phyloP scores from a whole-genome alignment of 805 yeast species.

The Barnettozyma californica region DNA sequence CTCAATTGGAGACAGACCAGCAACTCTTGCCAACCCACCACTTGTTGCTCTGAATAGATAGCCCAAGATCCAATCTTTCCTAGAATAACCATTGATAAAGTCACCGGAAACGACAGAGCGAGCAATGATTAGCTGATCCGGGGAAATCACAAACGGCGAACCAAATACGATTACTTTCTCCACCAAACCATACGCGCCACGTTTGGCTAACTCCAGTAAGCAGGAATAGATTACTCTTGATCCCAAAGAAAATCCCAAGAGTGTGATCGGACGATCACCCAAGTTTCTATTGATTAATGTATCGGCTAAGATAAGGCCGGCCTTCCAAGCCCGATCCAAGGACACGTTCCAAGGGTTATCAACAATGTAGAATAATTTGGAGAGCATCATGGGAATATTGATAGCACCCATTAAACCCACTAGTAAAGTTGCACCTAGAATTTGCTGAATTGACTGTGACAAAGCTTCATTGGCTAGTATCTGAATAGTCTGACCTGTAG shows the following conservation, averaged over 20 bases:
- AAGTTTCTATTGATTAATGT: slow-evolving; percentile 80
- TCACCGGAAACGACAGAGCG: slow-evolving; percentile 85
- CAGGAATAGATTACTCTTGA: slow-evolving; percentile 91
- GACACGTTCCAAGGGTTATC: slow-evolving; percentile 99
- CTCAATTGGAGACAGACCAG: slow-evolving; percentile 79
- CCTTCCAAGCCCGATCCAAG: slow-evolving; percentile 94
- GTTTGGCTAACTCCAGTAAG: slow-evolving; percentile 73
- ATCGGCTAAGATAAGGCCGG: slow-evolving; percentile 88
- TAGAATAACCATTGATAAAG: slow-evolving; percentile 85
- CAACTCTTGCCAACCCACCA: slow-evolving; percentile 88
- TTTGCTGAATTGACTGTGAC: slow-evolving; percentile 90
- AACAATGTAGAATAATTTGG: slow-evolving; percentile 81
- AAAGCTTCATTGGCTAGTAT: slow-evolving; percentile 92
- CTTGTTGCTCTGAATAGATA: slow-evolving; percentile 92
- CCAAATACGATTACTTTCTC: slow-evolving; percentile 89
- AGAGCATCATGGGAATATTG: slow-evolving; percentile 86
- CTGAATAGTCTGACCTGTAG: slow-evolving; percentile 93
- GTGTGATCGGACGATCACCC: slow-evolving; percentile 87
- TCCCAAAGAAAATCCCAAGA: slow-evolving; percentile 92
- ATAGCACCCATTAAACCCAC: slow-evolving; percentile 89
- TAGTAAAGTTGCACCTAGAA: slow-evolving; percentile 84
- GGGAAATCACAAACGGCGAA: slow-evolving; percentile 75
- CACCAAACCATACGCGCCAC: slow-evolving; percentile 81
- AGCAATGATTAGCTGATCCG: slow-evolving; percentile 72
- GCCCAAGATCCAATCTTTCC: slow-evolving; percentile 94